These are phyloP conservation scores for Grosmannia penicillata DNA, from an alignment of 2,329 filamentous ascomycete genomes.

Conservation along the genomic window DNA sequence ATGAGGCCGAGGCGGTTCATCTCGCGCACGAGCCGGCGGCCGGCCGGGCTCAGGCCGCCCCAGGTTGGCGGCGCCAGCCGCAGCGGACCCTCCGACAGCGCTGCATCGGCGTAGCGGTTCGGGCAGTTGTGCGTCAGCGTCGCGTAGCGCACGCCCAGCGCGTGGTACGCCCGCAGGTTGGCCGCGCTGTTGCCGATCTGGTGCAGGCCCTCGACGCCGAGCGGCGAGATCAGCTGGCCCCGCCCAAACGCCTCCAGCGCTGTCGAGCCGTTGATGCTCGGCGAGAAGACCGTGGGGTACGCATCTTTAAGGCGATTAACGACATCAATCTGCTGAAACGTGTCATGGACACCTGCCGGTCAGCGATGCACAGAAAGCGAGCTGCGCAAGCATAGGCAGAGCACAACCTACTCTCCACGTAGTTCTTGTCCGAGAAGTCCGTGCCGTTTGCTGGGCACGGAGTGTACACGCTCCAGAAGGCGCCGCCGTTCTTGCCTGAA, in stretches of 20 bases:
- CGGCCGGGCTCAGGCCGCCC: slow-evolving; percentile 58
- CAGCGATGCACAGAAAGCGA: background rate
- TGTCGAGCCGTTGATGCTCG: slow-evolving; percentile 38
- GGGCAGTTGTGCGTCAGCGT: slow-evolving; percentile 91
- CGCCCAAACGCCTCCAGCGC: slow-evolving; percentile 44
- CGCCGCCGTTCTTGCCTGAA: slow-evolving; percentile 59
- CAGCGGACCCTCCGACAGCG: slow-evolving; percentile 42
- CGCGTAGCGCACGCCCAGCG: slow-evolving; percentile 70
- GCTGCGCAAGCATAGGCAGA: background rate
- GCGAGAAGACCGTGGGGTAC: slow-evolving; percentile 59
- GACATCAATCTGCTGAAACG: slow-evolving; percentile 62
- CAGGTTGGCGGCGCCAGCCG: slow-evolving; percentile 42
- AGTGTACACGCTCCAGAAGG: slow-evolving; percentile 86
- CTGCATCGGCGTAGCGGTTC: slow-evolving; percentile 78
- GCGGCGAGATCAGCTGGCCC: slow-evolving; percentile 57
- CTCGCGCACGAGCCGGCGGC: slow-evolving; percentile 57
- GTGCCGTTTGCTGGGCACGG: slow-evolving; percentile 58
- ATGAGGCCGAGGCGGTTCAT: slow-evolving; percentile 95
- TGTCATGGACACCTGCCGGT: slow-evolving; percentile 19
- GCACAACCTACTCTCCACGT: slow-evolving; percentile 43
- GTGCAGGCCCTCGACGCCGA: slow-evolving; percentile 78
- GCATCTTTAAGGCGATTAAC: slow-evolving; percentile 45
- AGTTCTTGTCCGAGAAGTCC: slow-evolving; percentile 61
- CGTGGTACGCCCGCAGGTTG: slow-evolving; percentile 61
- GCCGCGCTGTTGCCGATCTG: slow-evolving; percentile 78